These are phyloP conservation scores for Hepatocystis sp. DNA, from an alignment of 169 alveolate genomes.

Conservation along the genomic window DNA sequence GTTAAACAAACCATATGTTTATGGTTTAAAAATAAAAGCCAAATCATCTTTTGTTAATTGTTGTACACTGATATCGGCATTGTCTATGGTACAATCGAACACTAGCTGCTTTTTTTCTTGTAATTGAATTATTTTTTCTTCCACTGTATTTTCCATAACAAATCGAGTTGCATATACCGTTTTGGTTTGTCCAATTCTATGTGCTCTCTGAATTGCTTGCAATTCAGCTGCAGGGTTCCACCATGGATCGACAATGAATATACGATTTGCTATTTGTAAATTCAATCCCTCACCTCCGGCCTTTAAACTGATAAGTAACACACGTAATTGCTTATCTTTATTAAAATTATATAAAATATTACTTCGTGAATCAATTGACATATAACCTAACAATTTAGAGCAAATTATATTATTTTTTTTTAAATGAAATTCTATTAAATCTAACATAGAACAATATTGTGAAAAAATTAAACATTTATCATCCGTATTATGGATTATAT, in stretches of 20 bases:
- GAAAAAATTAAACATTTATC: conserved; percentile 91
- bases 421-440: conserved; percentile 87
- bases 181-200: conserved; percentile 96
- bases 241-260: conserved; percentile 98
- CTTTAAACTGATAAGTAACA: conserved; percentile 92
- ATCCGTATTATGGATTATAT: conserved; percentile 73
- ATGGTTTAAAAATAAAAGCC: conserved; percentile 87
- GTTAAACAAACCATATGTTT: too few relatives aligned
- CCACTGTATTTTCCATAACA: conserved; percentile 96
- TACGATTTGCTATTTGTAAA: conserved; percentile 97
- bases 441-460: conserved; percentile 91
- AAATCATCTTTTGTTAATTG: conserved; percentile 91
- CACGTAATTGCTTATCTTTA: conserved; percentile 86
- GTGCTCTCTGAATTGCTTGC: conserved; percentile 98
- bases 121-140: conserved; percentile 95
- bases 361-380: conserved; percentile 84
- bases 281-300: conserved; percentile 99
- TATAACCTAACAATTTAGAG: conserved; percentile 88
- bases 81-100: conserved; percentile 92
- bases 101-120: conserved; percentile 94
- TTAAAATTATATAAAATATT: conserved; percentile 90
- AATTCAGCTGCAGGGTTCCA: conserved; percentile 99
- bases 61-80: conserved; percentile 85
- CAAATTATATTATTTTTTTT: conserved; percentile 85
- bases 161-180: conserved; percentile 95